These are phyloP conservation scores for Barnettozyma sp. DNA, from an alignment of 805 yeast species.

Conservation along the genomic window DNA sequence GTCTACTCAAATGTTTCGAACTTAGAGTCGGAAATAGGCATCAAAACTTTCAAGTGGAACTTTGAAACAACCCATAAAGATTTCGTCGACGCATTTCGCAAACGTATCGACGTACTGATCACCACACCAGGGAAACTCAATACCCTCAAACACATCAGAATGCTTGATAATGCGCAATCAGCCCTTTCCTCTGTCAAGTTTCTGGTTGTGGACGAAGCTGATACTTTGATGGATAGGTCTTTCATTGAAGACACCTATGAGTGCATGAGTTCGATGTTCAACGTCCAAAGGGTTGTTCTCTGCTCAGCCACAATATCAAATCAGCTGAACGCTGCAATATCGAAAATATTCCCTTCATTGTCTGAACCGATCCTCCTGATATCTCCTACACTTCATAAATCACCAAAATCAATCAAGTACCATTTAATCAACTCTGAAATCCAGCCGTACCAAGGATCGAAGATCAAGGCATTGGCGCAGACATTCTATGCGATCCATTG, in stretches of 20 bases:
- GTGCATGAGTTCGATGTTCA: constrained; percentile 43
- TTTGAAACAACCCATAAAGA: constrained; percentile 48
- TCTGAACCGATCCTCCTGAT: constrained; percentile 49
- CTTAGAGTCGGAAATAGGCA: constrained; percentile 29
- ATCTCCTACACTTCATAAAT: constrained; percentile 73
- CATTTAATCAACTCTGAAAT: constrained; percentile 68
- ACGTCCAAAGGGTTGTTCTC: constrained; percentile 57
- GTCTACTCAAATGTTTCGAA: constrained; percentile 42
- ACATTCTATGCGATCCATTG: constrained; percentile 77
- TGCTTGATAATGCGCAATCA: constrained; percentile 33
- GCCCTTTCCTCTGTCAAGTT: constrained; percentile 42
- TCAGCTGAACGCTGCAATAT: constrained; percentile 58
- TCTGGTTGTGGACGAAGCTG: constrained; percentile 89
- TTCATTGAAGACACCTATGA: constrained; percentile 61
- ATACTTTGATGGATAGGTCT: constrained; percentile 78
- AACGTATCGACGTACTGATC: constrained; percentile 68
- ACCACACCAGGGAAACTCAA: constrained; percentile 78
- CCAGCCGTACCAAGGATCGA: constrained; percentile 79
- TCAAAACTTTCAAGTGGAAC: constrained; percentile 55
- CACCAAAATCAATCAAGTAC: constrained; percentile 72
- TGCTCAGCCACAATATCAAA: constrained; percentile 90
- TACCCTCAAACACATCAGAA: constrained; percentile 29
- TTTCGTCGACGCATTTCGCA: constrained; percentile 40
- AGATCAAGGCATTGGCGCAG: constrained; percentile 80
- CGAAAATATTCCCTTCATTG: constrained; percentile 51